These are phyloP conservation scores for Acacia confusa DNA, from an alignment of 306 rosid genomes.

Conservation along the genomic window DNA sequence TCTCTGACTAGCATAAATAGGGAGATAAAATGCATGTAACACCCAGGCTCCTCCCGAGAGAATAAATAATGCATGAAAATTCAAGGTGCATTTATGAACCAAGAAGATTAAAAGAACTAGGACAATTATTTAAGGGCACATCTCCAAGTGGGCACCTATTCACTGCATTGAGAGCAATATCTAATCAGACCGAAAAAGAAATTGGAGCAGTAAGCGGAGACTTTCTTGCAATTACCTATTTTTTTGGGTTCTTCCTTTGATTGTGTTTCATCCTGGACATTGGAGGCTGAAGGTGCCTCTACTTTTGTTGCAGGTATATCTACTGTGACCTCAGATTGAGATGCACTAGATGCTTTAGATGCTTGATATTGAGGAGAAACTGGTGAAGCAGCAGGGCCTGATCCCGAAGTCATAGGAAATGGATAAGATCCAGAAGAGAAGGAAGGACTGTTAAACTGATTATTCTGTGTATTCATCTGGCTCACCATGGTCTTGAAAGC, in stretches of 20 bases:
- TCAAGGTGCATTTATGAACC: neutral
- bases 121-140: slow-evolving; percentile 7
- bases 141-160: slow-evolving; percentile 6
- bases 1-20: neutral
- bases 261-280: slow-evolving; percentile 48
- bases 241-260: slow-evolving; percentile 50
- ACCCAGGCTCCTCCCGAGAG: neutral
- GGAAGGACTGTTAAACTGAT: slow-evolving; percentile 54
- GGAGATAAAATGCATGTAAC: neutral
- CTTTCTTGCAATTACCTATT: slow-evolving; percentile 53
- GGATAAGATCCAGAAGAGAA: slow-evolving; percentile 82
- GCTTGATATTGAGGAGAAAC: slow-evolving; percentile 37
- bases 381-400: slow-evolving; percentile 48
- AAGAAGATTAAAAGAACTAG: neutral
- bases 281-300: slow-evolving; percentile 50
- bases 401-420: slow-evolving; percentile 57
- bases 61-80: neutral
- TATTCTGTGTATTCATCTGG: slow-evolving; percentile 80
- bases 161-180: slow-evolving; percentile 16
- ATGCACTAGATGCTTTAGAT: slow-evolving; percentile 36
- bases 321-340: slow-evolving; percentile 65
- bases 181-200: slow-evolving; percentile 24
- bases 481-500: slow-evolving; percentile 96
- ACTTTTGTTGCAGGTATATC: slow-evolving; percentile 71
- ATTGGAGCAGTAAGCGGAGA: slow-evolving; percentile 9